These are phyloP conservation scores for Clitopilus passeckerianus DNA, from an alignment of 768 basidiomycete species.

Conservation along the genomic window DNA sequence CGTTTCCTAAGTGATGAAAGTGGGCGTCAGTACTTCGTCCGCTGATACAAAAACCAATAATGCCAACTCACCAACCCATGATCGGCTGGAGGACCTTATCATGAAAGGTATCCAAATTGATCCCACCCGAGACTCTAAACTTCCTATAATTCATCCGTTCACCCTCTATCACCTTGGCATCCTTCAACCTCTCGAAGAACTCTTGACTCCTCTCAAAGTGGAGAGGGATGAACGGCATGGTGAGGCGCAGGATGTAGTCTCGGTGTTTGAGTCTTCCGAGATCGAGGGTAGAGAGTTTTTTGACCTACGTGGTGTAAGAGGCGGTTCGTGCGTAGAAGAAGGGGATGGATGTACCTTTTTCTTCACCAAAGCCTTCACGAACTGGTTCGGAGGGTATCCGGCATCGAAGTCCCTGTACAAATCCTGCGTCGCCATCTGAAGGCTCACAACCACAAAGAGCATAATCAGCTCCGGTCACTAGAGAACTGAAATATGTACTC, in stretches of 20 bases:
- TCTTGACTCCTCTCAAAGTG: neutral
- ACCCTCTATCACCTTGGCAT: neutral
- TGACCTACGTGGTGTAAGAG: neutral
- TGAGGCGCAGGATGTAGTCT: neutral
- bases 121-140: slow-evolving; percentile 26
- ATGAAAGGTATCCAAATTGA: slow-evolving; percentile 25
- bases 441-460: neutral
- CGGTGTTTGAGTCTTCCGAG: neutral
- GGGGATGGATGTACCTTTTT: neutral
- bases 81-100: slow-evolving; percentile 28
- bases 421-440: neutral
- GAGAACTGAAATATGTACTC: neutral
- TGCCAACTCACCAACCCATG: slow-evolving; percentile 23
- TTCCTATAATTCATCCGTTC: neutral
- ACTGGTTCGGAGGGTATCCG: neutral
- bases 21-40: neutral
- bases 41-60: neutral
- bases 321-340: neutral
- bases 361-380: neutral
- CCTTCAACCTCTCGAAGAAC: neutral
- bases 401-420: neutral
- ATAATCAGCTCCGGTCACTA: neutral
- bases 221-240: neutral
- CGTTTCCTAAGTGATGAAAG: slow-evolving; percentile 14
- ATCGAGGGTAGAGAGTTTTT: neutral